Conservation (phyloP, 306 rosid species). For the Prinsepia uniflora region DNA sequence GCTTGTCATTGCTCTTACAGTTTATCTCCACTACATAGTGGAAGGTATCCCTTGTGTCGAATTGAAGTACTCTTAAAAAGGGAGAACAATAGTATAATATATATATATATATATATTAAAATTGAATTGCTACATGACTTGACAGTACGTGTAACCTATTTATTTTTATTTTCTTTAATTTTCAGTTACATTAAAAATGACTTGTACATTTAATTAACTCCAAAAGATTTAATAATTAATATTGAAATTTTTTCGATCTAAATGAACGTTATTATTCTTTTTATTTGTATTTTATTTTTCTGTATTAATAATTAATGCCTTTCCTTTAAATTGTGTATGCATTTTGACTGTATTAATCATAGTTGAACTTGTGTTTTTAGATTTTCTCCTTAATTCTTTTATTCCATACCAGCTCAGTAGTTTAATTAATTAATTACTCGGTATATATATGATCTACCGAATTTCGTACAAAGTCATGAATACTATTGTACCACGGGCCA, state of each 20-base stretch:
- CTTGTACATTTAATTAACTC: not conserved
- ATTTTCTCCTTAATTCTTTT: not conserved
- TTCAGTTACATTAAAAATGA: not conserved
- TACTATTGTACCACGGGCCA: too few relatives aligned
- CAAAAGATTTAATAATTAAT: too few relatives aligned
- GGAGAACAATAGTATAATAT: too few relatives aligned
- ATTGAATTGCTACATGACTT: too few relatives aligned
- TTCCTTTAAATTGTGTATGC: conserved; percentile 16
- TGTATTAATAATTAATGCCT: conserved; percentile 1
- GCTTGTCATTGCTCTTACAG: too few relatives aligned
- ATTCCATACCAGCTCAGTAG: not conserved
- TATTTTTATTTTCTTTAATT: not conserved
- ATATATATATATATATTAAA: too few relatives aligned
- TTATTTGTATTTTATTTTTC: not conserved
- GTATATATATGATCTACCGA: too few relatives aligned
- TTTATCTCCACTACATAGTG: too few relatives aligned
- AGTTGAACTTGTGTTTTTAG: not conserved
- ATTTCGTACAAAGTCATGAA: too few relatives aligned
- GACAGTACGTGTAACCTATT: not conserved
- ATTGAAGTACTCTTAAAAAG: too few relatives aligned
- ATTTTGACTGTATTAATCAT: conserved; percentile 16
- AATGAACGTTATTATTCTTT: not conserved
- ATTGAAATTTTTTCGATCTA: not conserved
- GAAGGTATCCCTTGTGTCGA: too few relatives aligned
- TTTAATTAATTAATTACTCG: not conserved